These are phyloP conservation scores for Aaosphaeria pasadenensis DNA, from an alignment of 2,329 filamentous ascomycete species.

Conservation along the genomic window DNA sequence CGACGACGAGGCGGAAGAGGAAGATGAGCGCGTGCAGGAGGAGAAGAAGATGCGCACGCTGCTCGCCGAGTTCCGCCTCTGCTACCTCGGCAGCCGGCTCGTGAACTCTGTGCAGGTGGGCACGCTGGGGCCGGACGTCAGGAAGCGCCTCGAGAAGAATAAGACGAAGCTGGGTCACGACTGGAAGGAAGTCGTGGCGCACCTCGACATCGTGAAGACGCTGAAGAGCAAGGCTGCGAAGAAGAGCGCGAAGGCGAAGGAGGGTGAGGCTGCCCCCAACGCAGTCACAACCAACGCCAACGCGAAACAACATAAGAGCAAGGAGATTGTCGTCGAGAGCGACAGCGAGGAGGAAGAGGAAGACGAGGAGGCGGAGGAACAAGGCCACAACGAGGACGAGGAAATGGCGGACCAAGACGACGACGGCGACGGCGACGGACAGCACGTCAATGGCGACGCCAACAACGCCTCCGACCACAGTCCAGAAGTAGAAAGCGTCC, in stretches of 20 bases:
- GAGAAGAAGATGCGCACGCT: conserved; percentile 63
- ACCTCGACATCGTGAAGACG: conserved; percentile 61
- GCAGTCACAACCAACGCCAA: conserved; percentile 40
- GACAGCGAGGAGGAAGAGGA: conserved; percentile 33
- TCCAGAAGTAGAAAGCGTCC: too few species aligned
- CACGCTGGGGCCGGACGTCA: conserved; percentile 65
- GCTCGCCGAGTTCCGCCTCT: conserved; percentile 79
- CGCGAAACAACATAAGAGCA: conserved; percentile 43
- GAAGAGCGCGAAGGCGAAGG: conserved; percentile 14
- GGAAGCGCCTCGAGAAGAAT: conserved; percentile 73
- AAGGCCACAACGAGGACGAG: conserved; percentile 35
- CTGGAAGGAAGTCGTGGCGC: conserved; percentile 79
- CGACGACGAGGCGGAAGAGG: conserved; percentile 50
- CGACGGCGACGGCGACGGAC: background rate
- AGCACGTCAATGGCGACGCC: too few species aligned
- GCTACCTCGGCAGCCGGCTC: conserved; percentile 79
- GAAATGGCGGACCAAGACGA: conserved; percentile 38
- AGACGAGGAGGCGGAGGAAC: conserved; percentile 18
- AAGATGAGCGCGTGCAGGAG: conserved; percentile 38
- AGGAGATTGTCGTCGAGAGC: conserved; percentile 30
- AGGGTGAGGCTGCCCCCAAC: conserved; percentile 30
- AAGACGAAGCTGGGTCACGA: conserved; percentile 76
- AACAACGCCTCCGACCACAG: too few species aligned
- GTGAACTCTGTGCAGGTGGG: conserved; percentile 75
- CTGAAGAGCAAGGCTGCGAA: conserved; percentile 14